Conservation (phyloP, 371 early-diverging fungal species). For the Circinella minor region DNA sequence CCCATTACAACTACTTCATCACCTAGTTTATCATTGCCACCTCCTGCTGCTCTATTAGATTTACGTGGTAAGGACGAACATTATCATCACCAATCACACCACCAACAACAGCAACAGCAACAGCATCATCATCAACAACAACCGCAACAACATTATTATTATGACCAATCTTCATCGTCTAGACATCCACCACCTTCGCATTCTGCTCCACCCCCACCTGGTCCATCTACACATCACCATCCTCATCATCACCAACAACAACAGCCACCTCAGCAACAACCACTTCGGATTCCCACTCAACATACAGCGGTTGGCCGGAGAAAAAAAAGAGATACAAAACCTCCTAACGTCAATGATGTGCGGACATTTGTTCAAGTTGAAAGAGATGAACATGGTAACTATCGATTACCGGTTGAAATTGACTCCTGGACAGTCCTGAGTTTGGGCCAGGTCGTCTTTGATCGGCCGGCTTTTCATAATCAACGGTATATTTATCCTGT, state of each 20-base stretch:
- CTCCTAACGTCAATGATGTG: constrained; percentile 32
- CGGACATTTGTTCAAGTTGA: constrained; percentile 63
- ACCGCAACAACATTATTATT: constrained; percentile 1
- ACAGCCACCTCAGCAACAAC: constrained; percentile 7
- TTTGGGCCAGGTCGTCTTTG: constrained; percentile 76
- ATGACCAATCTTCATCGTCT: constrained; percentile 4
- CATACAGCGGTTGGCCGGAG: constrained; percentile 23
- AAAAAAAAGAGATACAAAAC: constrained; percentile 23
- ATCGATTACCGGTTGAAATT: constrained; percentile 77
- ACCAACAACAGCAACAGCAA: neutral
- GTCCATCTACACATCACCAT: neutral
- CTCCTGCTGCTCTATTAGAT: constrained; percentile 25
- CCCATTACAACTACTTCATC: constrained; percentile 13
- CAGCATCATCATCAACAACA: neutral
- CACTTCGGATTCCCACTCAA: constrained; percentile 18
- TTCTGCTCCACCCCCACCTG: constrained; percentile 1
- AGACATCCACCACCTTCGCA: constrained; percentile 5
- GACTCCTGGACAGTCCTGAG: constrained; percentile 76
- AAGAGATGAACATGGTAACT: constrained; percentile 69
- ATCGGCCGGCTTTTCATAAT: constrained; percentile 82
- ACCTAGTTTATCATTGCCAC: constrained; percentile 25
- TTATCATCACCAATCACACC: neutral
- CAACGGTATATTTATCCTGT: constrained; percentile 92
- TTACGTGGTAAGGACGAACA: constrained; percentile 13
- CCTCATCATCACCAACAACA: constrained; percentile 5